Evolutionary conservation across 495 filamentous ascomycete genomes (phyloP), one percentile per base, ranked within the genome.

Genomic region (Penicillium robsamsonii): DNA sequence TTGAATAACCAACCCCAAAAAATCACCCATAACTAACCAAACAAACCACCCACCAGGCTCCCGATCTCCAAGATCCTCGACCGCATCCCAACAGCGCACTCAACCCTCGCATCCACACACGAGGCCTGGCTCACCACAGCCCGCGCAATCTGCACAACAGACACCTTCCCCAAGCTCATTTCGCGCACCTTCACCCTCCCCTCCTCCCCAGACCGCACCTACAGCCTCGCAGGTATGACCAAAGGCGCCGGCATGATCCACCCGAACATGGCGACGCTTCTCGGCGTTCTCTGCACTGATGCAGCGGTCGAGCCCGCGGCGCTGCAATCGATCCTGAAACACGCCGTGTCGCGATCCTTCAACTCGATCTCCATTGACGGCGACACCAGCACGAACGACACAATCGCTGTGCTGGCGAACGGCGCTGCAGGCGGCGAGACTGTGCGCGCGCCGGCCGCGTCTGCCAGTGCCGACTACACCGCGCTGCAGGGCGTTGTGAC

Each of bases 201-300:
- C 22, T 94, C 90, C 10, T 89, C 89, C 9, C 85, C 88, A 3
- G 72, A 66, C 54, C 75, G 76, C 9, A 84, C 81, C 40, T 99
- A 97, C 76, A 78, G 81, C 62, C 87, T 99, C 25, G 91, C 89
- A 25, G 94, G 94, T 46, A 96, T 96, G 84, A 96, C 95, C 57
- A 99, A 99, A 75, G 94, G 94, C 44, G 95, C 94, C 13, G 94
- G 94, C 63, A 99, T 99, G 94, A 99, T 99, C 68, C 93, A 97
- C 73, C 94, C 94, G 20, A 97, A 99, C 77, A 96, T 98, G 93
- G 94, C 92, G 42, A 99, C 94, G 0, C 82, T 99, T 38, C 84
- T 99, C 29, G 93, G 90, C 46, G 89, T 97, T 52, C 83, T 97
- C 65, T 92, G 90, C 67, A 99, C 94, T 27, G 94, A 99, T 63